Evolutionary conservation across 1,284 basidiomycete species (phyloP).

Genomic region (Mrakiaceae sp.): DNA sequence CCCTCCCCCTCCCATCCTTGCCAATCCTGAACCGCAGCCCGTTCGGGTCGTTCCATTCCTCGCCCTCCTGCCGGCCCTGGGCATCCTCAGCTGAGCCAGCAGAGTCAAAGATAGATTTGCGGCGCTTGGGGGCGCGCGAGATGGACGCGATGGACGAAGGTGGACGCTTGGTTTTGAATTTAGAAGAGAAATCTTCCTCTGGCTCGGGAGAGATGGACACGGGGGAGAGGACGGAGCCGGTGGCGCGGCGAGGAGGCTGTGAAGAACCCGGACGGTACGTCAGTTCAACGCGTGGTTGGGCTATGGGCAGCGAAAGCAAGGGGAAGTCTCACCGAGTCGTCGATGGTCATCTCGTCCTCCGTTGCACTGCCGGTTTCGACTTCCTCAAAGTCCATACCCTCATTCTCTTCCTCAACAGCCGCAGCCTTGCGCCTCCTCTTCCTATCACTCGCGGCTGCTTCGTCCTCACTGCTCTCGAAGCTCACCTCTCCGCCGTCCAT

Average conservation of each 20-base stretch:
- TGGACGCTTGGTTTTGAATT: too few species aligned
- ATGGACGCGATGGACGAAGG: not conserved
- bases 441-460: not conserved
- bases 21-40: constrained; percentile 1
- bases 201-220: too few species aligned
- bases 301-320: not conserved
- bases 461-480: too few species aligned
- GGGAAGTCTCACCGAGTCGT: not conserved
- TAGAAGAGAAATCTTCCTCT: too few species aligned
- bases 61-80: not conserved
- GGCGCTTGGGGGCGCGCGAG: not conserved
- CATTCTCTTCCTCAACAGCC: not conserved
- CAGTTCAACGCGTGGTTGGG: not conserved
- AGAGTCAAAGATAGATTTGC: not conserved
- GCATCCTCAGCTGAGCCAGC: not conserved
- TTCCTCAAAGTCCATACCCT: not conserved
- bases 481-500: not conserved
- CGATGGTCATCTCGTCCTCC: not conserved
- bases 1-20: not conserved
- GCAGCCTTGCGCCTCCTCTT: not conserved
- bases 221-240: not conserved
- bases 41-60: constrained; percentile 6
- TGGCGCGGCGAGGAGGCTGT: not conserved
- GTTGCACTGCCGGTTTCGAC: not conserved
- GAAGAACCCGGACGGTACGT: not conserved